Evolutionary conservation across 2,329 filamentous ascomycete species (phyloP), one percentile per base, ranked within the genome.

Genomic region (Colletotrichum endophyticum): DNA sequence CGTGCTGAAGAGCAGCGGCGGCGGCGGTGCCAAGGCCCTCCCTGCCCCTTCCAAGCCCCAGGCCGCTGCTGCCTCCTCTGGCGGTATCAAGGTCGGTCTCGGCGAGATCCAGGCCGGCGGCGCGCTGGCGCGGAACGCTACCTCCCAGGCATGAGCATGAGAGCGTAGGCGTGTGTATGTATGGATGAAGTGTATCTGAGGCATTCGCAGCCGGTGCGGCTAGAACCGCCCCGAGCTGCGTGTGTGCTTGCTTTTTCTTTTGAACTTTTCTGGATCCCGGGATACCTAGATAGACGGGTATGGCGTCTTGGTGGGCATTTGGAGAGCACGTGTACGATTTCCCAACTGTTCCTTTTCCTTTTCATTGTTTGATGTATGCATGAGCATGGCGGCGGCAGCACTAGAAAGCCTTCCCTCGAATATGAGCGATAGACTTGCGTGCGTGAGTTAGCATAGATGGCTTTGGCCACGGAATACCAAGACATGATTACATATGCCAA

Each of bases 1-100:
- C 71, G 81, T 83, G 3, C 56, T 81, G 9, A 49, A 49, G 53
- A 73, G 75, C 63, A 66, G 61, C 61, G 57, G 39, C 36, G 59
- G 70, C 56, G 66, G 68, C 49, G 44, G 36, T 12, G 69, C 66
- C 44, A 75, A 66, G n/a, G 59, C 77, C 8, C 64, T 62, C 2
- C 27, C 34, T 27, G 70, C 67, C 36, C 28, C 49, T 3, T 66
- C 71, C 49, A 77, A 75, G 66, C 30, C 66, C 25, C 66, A 62
- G 28, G 36, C 66, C 5, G 19, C 39, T n/a, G 63, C 64, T 16
- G 64, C 44, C 25, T 59, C 70, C 1, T 64, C 75, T 5, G 67
- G 71, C 30, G 75, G 72, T 7, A 75, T 77, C 75, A 75, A 71
- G 32, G 34, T 70, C 27, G 75, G 66, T 7, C 66, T 75, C 6